Conservation (phyloP, 2,329 filamentous ascomycete genomes). For the Penicillium vulpinum region DNA sequence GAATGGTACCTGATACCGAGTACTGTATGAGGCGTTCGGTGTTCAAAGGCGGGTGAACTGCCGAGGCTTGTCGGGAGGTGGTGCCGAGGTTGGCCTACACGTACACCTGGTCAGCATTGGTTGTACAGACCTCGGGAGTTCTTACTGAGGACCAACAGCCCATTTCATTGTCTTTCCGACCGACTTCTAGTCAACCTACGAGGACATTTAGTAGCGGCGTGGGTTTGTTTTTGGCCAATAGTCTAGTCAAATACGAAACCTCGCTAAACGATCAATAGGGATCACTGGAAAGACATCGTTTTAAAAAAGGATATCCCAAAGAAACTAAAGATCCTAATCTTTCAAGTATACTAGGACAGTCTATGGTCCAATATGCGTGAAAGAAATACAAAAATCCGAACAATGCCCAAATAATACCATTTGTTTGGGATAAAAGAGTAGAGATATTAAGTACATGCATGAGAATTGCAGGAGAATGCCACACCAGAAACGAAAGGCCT, state of each 20-base stretch:
- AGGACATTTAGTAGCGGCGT: background rate
- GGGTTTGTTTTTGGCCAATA: background rate
- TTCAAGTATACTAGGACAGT: background rate
- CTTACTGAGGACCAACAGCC: too few species aligned
- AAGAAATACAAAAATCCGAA: background rate
- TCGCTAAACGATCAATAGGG: background rate
- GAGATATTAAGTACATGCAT: constrained; percentile 21
- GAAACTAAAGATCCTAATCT: background rate
- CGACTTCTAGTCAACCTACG: background rate
- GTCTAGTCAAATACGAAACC: background rate
- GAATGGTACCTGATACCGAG: background rate
- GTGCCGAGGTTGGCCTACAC: background rate
- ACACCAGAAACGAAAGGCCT: constrained; percentile 9
- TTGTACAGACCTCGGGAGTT: background rate
- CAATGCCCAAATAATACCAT: constrained; percentile 1
- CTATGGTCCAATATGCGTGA: background rate
- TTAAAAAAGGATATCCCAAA: background rate
- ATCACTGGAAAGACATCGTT: too few species aligned
- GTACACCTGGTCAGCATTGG: background rate
- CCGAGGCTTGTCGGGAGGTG: background rate
- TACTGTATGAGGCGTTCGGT: background rate
- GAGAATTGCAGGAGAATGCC: constrained; percentile 14
- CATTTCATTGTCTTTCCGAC: background rate
- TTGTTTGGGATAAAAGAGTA: constrained; percentile 12
- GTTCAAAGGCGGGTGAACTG: background rate